A percentile compares a stretch with the other conserved stretches of the same genome.
Evolutionary conservation across 2,329 filamentous ascomycete species (phyloP).

Genomic region (Penicillium sp.): DNA sequence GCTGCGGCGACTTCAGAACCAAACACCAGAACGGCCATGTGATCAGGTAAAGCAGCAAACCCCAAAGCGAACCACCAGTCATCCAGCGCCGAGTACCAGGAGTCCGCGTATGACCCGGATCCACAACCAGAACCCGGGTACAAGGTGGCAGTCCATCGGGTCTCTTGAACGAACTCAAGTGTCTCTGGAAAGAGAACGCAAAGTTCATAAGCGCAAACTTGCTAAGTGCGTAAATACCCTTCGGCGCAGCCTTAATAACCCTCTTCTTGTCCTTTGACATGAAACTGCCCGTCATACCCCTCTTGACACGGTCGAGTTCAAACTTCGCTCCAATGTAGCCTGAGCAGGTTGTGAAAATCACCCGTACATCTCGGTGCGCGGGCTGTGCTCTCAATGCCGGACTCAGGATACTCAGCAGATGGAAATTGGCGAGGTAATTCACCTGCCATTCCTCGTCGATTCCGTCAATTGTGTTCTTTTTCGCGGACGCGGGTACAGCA

Average conservation of each 20-base stretch:
- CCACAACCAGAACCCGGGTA: constrained; percentile 78
- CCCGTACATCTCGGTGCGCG: constrained; percentile 86
- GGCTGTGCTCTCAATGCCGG: constrained; percentile 90
- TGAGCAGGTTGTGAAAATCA: constrained; percentile 84
- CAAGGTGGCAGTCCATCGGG: constrained; percentile 83
- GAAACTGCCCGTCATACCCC: background rate
- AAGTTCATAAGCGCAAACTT: constrained; percentile 83
- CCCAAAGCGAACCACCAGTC: constrained; percentile 78
- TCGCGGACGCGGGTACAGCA: constrained; percentile 57
- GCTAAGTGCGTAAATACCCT: constrained; percentile 62
- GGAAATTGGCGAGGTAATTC: constrained; percentile 95
- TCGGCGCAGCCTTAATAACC: constrained; percentile 9
- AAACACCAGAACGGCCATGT: constrained; percentile 84
- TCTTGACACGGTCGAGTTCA: constrained; percentile 42
- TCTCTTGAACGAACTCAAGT: constrained; percentile 78
- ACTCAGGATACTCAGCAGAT: constrained; percentile 85
- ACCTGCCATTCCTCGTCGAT: constrained; percentile 90
- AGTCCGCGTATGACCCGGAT: constrained; percentile 82
- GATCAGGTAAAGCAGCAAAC: constrained; percentile 72
- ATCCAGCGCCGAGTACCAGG: constrained; percentile 87
- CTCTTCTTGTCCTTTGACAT: constrained; percentile 6
- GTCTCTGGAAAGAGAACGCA: constrained; percentile 87
- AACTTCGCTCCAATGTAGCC: constrained; percentile 80
- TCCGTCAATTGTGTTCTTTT: constrained; percentile 69
- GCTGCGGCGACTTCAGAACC: constrained; percentile 77